phyloP scores from a whole-genome alignment of 2,329 filamentous ascomycete species.

The Monosporascus cannonballus region DNA sequence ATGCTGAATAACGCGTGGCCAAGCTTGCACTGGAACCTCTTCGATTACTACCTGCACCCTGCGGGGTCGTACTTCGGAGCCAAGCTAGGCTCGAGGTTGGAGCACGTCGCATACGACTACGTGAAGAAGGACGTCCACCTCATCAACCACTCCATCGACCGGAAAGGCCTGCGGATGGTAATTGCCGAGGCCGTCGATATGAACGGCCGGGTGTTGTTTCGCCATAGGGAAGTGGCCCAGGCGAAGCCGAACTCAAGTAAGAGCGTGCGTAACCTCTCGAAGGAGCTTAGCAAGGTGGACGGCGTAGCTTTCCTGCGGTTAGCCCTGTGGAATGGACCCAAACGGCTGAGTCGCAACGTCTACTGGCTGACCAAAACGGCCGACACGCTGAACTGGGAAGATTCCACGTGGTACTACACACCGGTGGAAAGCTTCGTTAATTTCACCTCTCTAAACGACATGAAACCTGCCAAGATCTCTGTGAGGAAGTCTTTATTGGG shows the following conservation, averaged over 20 bases:
- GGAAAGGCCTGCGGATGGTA: constrained; percentile 34
- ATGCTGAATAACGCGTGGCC: constrained; percentile 64
- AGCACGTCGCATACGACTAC: constrained; percentile 53
- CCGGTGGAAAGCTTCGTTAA: constrained; percentile 47
- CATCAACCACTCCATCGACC: constrained; percentile 46
- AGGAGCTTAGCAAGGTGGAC: constrained; percentile 25
- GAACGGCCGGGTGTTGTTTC: constrained; percentile 36
- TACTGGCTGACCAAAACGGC: constrained; percentile 48
- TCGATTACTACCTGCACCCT: constrained; percentile 56
- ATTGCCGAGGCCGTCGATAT: constrained; percentile 43
- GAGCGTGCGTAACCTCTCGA: constrained; percentile 25
- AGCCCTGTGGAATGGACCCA: constrained; percentile 30
- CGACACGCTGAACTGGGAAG: constrained; percentile 49
- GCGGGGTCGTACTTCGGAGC: constrained; percentile 54
- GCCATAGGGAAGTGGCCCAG: constrained; percentile 20
- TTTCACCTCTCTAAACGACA: constrained; percentile 36
- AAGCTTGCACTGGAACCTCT: constrained; percentile 58
- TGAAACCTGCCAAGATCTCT: constrained; percentile 32
- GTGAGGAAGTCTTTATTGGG: constrained; percentile 13
- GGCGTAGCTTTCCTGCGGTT: constrained; percentile 47
- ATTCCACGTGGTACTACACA: constrained; percentile 54
- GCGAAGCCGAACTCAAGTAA: constrained; percentile 41
- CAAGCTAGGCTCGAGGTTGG: constrained; percentile 42
- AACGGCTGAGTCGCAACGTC: constrained; percentile 47
- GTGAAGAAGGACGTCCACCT: constrained; percentile 38